Percentiles rank a stretch among this genome's conserved stretches.
Conservation (phyloP, 1,284 basidiomycete genomes). For the Sparassis latifolia region DNA sequence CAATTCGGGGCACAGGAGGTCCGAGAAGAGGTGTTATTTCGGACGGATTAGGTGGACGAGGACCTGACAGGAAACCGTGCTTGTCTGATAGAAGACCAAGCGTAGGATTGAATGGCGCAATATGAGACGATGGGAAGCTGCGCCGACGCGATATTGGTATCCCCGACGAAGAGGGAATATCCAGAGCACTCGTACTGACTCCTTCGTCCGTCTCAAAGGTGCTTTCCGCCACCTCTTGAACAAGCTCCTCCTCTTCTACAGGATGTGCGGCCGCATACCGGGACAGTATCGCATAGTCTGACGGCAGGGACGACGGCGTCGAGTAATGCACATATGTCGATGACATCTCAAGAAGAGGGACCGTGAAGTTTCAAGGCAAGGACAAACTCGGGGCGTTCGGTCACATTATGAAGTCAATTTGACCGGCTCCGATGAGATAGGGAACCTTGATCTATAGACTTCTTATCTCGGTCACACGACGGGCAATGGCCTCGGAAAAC, state of each 20-base stretch:
- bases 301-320: slow-evolving; percentile 49
- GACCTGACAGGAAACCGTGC: slow-evolving; percentile 22
- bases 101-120: slow-evolving; percentile 27
- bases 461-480: no score
- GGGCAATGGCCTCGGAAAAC: no score
- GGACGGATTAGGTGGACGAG: slow-evolving; percentile 19
- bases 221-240: slow-evolving; percentile 8
- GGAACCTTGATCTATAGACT: no score
- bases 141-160: slow-evolving; percentile 17
- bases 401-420: no score
- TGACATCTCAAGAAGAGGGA: slow-evolving; percentile 24
- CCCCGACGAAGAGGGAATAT: slow-evolving; percentile 5
- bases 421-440: no score
- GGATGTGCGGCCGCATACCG: slow-evolving; percentile 33
- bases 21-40: slow-evolving; percentile 49
- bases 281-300: slow-evolving; percentile 56
- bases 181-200: slow-evolving; percentile 3
- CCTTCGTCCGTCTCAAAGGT: slow-evolving; percentile 2
- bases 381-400: no score
- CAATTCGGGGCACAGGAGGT: slow-evolving; percentile 41
- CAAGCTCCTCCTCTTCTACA: slow-evolving; percentile 6
- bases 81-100: slow-evolving; percentile 22
- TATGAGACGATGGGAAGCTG: slow-evolving; percentile 28
- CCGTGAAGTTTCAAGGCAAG: no score
- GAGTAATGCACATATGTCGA: slow-evolving; percentile 43